Conservation (phyloP, 495 filamentous ascomycete species). For the Rhypophila decipiens region DNA sequence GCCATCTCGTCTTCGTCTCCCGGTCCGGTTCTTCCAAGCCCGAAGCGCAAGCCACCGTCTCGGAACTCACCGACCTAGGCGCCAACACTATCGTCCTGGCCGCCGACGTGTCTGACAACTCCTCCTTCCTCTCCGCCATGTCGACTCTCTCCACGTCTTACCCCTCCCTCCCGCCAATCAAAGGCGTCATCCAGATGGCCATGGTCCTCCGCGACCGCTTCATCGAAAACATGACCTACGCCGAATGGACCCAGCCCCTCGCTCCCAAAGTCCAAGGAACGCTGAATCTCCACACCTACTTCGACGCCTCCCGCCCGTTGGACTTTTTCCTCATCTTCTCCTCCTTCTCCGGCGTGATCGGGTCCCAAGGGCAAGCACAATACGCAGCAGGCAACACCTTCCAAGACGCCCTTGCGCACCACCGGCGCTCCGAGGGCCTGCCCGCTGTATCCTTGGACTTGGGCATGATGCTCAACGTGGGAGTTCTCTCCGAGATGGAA, state of each 20-base stretch:
- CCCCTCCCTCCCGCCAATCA: constrained; percentile 39
- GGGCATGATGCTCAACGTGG: constrained; percentile 32
- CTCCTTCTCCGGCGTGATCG: constrained; percentile 49
- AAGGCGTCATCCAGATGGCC: constrained; percentile 40
- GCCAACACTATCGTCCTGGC: constrained; percentile 1
- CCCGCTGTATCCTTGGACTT: constrained; percentile 42
- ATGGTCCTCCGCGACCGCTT: constrained; percentile 24
- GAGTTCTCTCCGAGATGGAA: constrained; percentile 20
- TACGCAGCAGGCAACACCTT: constrained; percentile 56
- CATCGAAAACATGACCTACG: constrained; percentile 36
- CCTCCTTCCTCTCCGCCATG: neutral
- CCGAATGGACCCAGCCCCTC: constrained; percentile 33
- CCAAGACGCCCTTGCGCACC: constrained; percentile 41
- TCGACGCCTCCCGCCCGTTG: constrained; percentile 21
- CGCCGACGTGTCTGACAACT: constrained; percentile 33
- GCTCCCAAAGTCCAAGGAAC: constrained; percentile 41
- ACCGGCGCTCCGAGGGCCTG: constrained; percentile 27
- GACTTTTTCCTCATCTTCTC: constrained; percentile 59
- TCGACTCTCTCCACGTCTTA: neutral
- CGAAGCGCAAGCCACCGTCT: neutral
- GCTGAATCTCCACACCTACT: constrained; percentile 23
- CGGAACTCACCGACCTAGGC: neutral
- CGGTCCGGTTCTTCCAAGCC: constrained; percentile 31
- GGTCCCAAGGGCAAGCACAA: constrained; percentile 43
- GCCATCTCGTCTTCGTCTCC: constrained; percentile 45